Conservation (phyloP, 2,329 filamentous ascomycete species). For the Cadophora malorum region DNA sequence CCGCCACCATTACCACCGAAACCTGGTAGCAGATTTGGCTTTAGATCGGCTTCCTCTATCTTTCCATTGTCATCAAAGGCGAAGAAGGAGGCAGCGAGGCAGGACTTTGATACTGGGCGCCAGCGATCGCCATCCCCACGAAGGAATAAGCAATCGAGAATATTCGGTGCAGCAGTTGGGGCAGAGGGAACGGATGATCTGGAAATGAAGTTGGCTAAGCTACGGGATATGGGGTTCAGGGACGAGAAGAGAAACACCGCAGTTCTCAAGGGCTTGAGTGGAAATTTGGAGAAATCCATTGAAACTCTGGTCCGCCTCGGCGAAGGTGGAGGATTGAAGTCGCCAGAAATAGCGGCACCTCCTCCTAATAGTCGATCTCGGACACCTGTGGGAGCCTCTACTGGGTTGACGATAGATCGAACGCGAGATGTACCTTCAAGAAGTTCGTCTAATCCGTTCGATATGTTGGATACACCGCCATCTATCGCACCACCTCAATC, state of each 20-base stretch:
- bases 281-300: conserved; percentile 84
- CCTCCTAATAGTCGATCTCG: conserved; percentile 51
- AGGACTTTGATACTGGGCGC: conserved; percentile 28
- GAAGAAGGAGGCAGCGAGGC: conserved; percentile 37
- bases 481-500: conserved; percentile 64
- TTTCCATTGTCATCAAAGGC: conserved; percentile 58
- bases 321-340: conserved; percentile 59
- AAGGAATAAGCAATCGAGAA: conserved; percentile 64
- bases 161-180: conserved; percentile 73
- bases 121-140: conserved; percentile 39
- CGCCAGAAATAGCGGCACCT: conserved; percentile 23
- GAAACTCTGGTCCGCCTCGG: conserved; percentile 85
- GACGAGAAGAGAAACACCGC: conserved; percentile 83
- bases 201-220: conserved; percentile 76
- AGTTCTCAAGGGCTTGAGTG: conserved; percentile 81
- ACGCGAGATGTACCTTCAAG: conserved; percentile 32
- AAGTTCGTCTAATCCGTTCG: conserved; percentile 72
- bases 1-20: conserved; percentile 66
- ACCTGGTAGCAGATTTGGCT: conserved; percentile 63
- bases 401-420: conserved; percentile 42
- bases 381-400: conserved; percentile 55
- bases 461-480: conserved; percentile 53
- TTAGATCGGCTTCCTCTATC: conserved; percentile 68
- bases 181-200: conserved; percentile 61
- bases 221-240: conserved; percentile 90